Evolutionary conservation across 331 rosid species (phyloP).

Genomic region (Arachis monticola): DNA sequence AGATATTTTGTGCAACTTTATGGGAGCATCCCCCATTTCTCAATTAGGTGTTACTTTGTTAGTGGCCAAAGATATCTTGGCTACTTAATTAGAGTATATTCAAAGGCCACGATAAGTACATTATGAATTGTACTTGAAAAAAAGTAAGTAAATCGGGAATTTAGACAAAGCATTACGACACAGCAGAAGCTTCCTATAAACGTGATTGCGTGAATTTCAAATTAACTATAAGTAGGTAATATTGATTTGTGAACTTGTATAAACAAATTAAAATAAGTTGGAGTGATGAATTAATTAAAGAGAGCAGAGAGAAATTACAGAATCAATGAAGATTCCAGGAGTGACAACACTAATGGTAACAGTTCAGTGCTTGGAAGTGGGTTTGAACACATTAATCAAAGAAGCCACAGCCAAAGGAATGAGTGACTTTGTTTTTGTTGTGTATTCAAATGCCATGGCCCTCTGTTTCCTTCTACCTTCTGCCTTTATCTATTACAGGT

Average conservation of each 20-base stretch:
- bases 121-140: not conserved
- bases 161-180: not conserved
- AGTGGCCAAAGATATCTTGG: too few relatives aligned
- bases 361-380: constrained; percentile 23
- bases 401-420: constrained; percentile 38
- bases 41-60: too few relatives aligned
- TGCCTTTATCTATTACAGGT: constrained; percentile 42
- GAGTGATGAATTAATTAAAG: not conserved
- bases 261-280: not conserved
- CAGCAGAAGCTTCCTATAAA: not conserved
- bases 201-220: not conserved
- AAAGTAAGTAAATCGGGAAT: not conserved
- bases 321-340: constrained; percentile 19
- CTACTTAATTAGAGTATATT: too few relatives aligned
- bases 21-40: too few relatives aligned
- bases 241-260: not conserved
- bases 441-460: constrained; percentile 39
- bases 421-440: constrained; percentile 43
- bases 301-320: not conserved
- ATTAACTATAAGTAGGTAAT: not conserved
- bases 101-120: not conserved
- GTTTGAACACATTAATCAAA: constrained; percentile 41
- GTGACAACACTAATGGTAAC: constrained; percentile 27
- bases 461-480: constrained; percentile 37
- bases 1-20: too few relatives aligned